These are phyloP conservation scores for Microthlaspi erraticum DNA, from an alignment of 345 rosid genomes.

Conservation along the genomic window DNA sequence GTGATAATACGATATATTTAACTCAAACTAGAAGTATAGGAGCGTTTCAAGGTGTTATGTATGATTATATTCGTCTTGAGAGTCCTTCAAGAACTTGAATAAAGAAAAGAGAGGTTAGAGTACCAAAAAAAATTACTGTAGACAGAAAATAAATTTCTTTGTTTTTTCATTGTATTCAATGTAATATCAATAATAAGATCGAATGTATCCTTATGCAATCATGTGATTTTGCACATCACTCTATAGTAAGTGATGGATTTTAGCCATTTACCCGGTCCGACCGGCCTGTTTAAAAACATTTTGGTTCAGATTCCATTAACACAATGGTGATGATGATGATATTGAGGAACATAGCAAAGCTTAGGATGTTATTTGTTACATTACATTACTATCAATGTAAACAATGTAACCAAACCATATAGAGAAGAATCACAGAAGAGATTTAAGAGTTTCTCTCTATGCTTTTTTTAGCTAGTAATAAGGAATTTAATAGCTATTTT, in stretches of 20 bases:
- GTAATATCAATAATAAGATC: no score
- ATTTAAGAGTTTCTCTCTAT: no score
- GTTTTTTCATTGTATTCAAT: background rate
- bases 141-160: background rate
- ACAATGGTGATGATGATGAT: background rate
- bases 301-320: no score
- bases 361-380: constrained; percentile 13
- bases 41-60: constrained; percentile 71
- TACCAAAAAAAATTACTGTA: constrained; percentile 15
- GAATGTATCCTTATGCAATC: no score
- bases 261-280: no score
- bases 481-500: constrained; percentile 7
- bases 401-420: constrained; percentile 11
- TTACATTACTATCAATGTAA: constrained; percentile 6
- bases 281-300: no score
- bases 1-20: constrained; percentile 64
- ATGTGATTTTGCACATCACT: no score
- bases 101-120: background rate
- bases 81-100: constrained; percentile 37
- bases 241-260: no score
- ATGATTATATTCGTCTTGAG: constrained; percentile 86
- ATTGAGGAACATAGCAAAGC: constrained; percentile 2
- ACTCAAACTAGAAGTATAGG: constrained; percentile 56
- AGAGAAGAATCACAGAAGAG: background rate
- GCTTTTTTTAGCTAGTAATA: background rate